Percentiles rank a stretch among this genome's conserved stretches.
Conservation (phyloP, 2,329 filamentous ascomycete genomes). For the Pseudopyricularia javanii region DNA sequence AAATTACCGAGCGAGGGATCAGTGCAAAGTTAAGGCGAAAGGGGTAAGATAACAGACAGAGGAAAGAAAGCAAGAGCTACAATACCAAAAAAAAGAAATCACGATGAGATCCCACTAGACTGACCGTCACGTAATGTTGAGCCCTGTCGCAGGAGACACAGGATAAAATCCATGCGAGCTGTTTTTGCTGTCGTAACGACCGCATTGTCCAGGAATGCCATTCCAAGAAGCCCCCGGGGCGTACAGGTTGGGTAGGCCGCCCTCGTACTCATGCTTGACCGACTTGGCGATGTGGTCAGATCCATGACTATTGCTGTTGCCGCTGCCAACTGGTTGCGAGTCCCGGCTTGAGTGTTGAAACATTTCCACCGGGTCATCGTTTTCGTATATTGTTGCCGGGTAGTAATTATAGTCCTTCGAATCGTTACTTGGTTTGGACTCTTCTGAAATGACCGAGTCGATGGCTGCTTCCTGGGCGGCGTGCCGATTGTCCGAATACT, state of each 20-base stretch:
- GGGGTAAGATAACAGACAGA: background rate
- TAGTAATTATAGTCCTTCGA: constrained; percentile 44
- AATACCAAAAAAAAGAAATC: background rate
- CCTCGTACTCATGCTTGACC: constrained; percentile 37
- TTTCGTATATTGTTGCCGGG: constrained; percentile 35
- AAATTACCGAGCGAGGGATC: background rate
- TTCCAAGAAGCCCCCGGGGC: constrained; percentile 27
- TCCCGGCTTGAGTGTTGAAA: constrained; percentile 26
- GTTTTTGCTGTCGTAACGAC: constrained; percentile 40
- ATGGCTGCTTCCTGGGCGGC: constrained; percentile 37
- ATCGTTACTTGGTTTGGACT: constrained; percentile 34
- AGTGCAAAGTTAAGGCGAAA: background rate
- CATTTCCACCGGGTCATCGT: constrained; percentile 32
- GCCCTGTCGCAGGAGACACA: constrained; percentile 30
- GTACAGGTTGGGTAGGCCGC: constrained; percentile 32
- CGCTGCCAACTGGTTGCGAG: constrained; percentile 14
- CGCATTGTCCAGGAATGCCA: constrained; percentile 22
- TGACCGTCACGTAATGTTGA: constrained; percentile 24
- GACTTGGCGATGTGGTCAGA: background rate
- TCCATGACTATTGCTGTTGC: background rate
- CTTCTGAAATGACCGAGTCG: constrained; percentile 38
- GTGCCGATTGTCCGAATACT: constrained; percentile 25
- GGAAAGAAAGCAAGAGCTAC: background rate
- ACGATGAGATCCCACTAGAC: too few species aligned
- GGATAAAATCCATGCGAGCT: constrained; percentile 42